A percentile compares a stretch with the other conserved stretches of the same genome.
Conservation (phyloP, 352 stramenopile genomes). For the Phytophthora kernoviae region DNA sequence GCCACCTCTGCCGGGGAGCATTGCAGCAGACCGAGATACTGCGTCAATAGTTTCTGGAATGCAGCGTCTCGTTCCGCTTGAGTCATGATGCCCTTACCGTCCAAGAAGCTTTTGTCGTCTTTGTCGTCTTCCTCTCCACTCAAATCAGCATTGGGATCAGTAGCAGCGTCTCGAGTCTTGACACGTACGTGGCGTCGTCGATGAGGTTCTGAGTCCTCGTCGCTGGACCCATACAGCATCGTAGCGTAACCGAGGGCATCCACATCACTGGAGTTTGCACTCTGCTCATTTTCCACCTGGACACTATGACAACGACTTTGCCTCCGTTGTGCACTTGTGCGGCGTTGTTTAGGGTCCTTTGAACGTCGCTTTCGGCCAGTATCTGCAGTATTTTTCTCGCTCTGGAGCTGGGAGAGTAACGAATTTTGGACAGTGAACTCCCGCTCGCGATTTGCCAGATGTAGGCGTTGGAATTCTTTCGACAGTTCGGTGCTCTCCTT, state of each 20-base stretch:
- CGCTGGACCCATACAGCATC: background rate
- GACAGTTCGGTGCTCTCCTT: conserved; percentile 14
- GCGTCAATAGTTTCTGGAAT: conserved; percentile 43
- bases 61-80: conserved; percentile 23
- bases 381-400: conserved; percentile 9
- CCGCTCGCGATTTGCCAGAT: conserved; percentile 19
- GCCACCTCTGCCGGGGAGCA: conserved; percentile 31
- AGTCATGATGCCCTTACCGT: conserved; percentile 6
- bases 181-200: conserved; percentile 13
- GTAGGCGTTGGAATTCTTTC: conserved; percentile 21
- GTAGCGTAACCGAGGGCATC: background rate
- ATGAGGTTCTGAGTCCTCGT: background rate
- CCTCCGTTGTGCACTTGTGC: background rate
- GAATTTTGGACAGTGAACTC: conserved; percentile 5
- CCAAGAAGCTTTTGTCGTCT: background rate
- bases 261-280: background rate
- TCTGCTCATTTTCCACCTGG: background rate
- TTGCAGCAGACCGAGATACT: conserved; percentile 55
- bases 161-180: conserved; percentile 19
- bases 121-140: conserved; percentile 10
- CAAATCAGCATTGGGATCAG: background rate
- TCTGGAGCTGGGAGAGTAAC: conserved; percentile 17
- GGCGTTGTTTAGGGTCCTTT: background rate
- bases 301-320: conserved; percentile 1
- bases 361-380: background rate